Percentiles rank a stretch among this genome's conserved stretches.
phyloP scores from a whole-genome alignment of 768 basidiomycete genomes.

The Boletus reticulatus region DNA sequence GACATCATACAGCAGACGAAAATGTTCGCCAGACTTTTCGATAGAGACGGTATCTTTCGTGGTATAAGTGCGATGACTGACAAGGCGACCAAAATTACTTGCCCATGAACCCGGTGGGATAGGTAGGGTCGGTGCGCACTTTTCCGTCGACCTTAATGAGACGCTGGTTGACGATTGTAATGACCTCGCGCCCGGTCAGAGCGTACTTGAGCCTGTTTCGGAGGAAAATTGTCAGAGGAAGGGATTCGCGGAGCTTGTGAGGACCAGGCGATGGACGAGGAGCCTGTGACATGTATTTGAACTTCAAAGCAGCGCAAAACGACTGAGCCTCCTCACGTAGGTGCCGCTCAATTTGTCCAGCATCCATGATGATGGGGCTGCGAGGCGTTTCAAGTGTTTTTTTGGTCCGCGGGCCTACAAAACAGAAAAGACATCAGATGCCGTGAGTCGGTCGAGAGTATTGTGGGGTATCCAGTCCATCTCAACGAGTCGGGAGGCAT shows the following conservation, averaged over 20 bases:
- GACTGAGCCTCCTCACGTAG: constrained; percentile 57
- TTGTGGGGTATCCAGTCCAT: constrained; percentile 14
- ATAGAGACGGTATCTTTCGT: constrained; percentile 87
- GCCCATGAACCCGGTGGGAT: constrained; percentile 98
- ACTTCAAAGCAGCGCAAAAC: background rate
- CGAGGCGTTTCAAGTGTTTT: constrained; percentile 98
- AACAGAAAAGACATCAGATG: constrained; percentile 19
- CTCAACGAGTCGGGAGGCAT: constrained; percentile 20
- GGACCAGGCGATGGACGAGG: constrained; percentile 97
- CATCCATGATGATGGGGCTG: constrained; percentile 99
- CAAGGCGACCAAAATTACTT: constrained; percentile 21
- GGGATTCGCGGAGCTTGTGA: constrained; percentile 98
- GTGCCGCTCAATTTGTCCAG: constrained; percentile 97
- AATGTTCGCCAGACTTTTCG: constrained; percentile 98
- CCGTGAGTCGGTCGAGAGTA: background rate
- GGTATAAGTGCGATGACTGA: background rate
- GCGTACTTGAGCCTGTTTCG: constrained; percentile 99
- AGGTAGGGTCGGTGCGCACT: constrained; percentile 96
- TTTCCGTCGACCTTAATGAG: constrained; percentile 98
- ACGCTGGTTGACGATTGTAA: constrained; percentile 91
- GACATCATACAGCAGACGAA: constrained; percentile 98
- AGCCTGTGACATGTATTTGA: constrained; percentile 51
- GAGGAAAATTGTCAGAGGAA: constrained; percentile 96
- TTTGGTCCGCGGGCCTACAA: constrained; percentile 92
- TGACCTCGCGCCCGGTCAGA: constrained; percentile 93